A percentile compares a stretch with the other conserved stretches of the same genome.
These are phyloP conservation scores for Gossypium schwendimanii DNA, from an alignment of 441 rosid species.

Conservation along the genomic window DNA sequence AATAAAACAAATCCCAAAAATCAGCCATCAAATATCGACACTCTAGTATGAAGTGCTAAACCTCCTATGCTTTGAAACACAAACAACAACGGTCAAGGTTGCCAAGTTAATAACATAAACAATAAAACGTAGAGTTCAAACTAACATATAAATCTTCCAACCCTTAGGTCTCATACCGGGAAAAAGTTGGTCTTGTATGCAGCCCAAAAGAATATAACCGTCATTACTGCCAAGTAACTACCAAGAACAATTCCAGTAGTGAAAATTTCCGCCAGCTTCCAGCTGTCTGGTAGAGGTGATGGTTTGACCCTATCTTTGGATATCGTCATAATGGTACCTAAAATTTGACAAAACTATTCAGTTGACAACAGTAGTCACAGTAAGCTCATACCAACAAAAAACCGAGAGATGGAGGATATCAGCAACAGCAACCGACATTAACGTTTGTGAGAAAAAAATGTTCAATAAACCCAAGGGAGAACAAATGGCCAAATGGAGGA, in stretches of 20 bases:
- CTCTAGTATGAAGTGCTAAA: neutral
- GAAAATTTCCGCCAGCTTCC: slow-evolving; percentile 93
- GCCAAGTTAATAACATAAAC: neutral
- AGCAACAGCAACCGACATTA: neutral
- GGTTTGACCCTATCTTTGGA: slow-evolving; percentile 99
- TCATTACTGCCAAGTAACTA: slow-evolving; percentile 94
- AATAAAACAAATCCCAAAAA: neutral
- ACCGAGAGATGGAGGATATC: neutral
- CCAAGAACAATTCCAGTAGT: slow-evolving; percentile 88
- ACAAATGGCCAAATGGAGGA: neutral
- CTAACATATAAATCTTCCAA: neutral
- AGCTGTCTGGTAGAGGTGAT: slow-evolving; percentile 95
- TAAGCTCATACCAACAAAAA: neutral
- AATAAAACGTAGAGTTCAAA: neutral
- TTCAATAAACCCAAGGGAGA: neutral
- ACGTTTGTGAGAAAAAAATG: neutral
- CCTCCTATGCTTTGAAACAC: neutral
- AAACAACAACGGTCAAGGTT: neutral
- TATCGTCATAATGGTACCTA: slow-evolving; percentile 97
- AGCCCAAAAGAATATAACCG: slow-evolving; percentile 93
- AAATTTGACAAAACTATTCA: slow-evolving; percentile 17
- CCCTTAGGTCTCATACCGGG: slow-evolving; percentile 43
- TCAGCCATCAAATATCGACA: neutral
- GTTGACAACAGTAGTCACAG: slow-evolving; percentile 13
- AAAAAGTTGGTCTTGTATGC: slow-evolving; percentile 90